Base-by-base conservation (phyloP, 768 basidiomycete genomes). In the Podaxis sp. region DNA sequence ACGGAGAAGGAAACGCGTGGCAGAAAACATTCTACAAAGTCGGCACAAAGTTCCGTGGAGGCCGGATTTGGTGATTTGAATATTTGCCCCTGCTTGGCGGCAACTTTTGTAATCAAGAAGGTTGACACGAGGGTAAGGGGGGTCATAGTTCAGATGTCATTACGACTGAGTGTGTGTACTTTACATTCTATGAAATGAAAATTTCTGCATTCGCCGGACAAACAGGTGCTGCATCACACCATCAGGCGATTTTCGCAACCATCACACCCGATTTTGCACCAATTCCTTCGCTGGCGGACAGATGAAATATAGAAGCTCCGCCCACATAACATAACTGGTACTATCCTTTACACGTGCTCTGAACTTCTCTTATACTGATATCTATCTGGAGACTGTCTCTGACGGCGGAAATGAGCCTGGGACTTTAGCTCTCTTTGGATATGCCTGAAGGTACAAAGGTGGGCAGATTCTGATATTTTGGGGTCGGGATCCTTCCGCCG, bases 1-100 rank as follows among this genome's bases (percentile, higher is more conserved):
- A 21, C 48, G 55, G 32, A 46, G 47, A 42, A 61, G 25, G 40
- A 75, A 82, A 63, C 36, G 83, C 86, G 63, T 86, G 64, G 27
- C 89, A 55, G 47, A 68, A 69, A n/a, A 64, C 63, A 67, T 85
- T 21, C 48, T 11, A n/a, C 32, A 5, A 35, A 42, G 42, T 18
- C 7, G 1, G 23, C 5, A 11, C 47, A 11, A 16, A 27, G 25
- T 23, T 3, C 25, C 21, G n/a, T n/a, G 23, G 38, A 37, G 27
- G 47, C 23, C 21, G 53, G 58, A 59, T 52, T 3, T 10, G 18
- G 28, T 59, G 58, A 59, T 52, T 3, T 10, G 18, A 44, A 9
- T 61, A 23, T 61, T 61, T 61, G 27, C 14, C n/a, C 42, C 36
- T 55, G 25, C 36, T 61, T 61, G 58, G 27, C 18, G 27, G 9